Evolutionary conservation across 108 stramenopile genomes (phyloP), one percentile per base, ranked within the genome.

Genomic region (Aurantiochytrium sp.): DNA sequence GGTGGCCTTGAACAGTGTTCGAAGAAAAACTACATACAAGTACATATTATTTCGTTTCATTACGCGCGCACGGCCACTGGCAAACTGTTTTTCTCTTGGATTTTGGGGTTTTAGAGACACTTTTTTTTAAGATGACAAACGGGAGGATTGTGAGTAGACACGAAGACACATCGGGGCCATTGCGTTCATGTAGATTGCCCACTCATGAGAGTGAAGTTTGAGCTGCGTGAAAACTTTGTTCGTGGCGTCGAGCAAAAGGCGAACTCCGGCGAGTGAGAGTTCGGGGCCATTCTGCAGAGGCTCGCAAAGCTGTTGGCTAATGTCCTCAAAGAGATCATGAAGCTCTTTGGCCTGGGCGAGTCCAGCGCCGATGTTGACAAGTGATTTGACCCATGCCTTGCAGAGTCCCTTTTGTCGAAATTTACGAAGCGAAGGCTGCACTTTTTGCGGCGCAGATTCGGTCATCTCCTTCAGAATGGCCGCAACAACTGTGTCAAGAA

Each of bases 271-370:
- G 12, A 83, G 51, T 12, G 76, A 53, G 6, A 83, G 76, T 28
- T 45, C 76, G 10, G 23, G 16, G 1, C 51, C 49, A 23, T n/a
- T n/a, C 76, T 53, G 76, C 45, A 83, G 12, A 14, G 76, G 51
- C 23, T 83, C 76, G 51, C 76, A 83, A 12, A 83, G 76, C 45
- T 53, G 49, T 23, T 47, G 45, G 76, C 45, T 83, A 45, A 83
- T 83, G 28, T 83, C 76, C 4, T 83, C 76, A 83, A 83, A 83
- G 28, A 83, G 4, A 23, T 83, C 76, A n/a, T 45, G 76, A 53
- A 83, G 51, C 76, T 83, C 76, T 23, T 83, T 83, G 49, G 76
- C 76, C 76, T 83, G 76, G 18, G 49, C 76, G n/a, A 83, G 51
- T 12, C 76, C 76, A 18, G 49, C 51, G n/a, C 76, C 76, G 23